A percentile compares a stretch with the other conserved stretches of the same genome.
These are phyloP conservation scores for Coemansia sp. DNA, from an alignment of 192 early-diverging fungal genomes.

Conservation along the genomic window DNA sequence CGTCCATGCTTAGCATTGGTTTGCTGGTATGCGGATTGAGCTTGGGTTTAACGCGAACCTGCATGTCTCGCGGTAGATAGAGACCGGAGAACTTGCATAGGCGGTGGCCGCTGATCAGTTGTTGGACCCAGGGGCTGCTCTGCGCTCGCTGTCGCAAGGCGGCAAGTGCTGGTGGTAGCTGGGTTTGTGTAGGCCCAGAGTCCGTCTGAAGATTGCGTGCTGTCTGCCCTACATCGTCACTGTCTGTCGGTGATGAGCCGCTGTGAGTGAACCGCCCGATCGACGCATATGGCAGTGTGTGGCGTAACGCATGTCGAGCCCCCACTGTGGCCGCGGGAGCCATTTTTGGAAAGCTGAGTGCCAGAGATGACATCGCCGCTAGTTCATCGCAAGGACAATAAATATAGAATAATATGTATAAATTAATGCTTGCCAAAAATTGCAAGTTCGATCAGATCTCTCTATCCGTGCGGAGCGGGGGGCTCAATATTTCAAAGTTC, in stretches of 20 bases:
- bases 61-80: constrained; percentile 10
- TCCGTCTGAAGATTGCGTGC: constrained; percentile 13
- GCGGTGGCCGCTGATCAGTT: constrained; percentile 31
- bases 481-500: too few species aligned
- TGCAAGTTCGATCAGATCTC: too few species aligned
- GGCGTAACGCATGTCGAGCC: too few species aligned
- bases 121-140: constrained; percentile 36
- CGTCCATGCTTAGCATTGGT: constrained; percentile 23
- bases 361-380: too few species aligned
- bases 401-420: too few species aligned
- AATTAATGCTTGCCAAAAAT: too few species aligned
- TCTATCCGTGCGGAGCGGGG: too few species aligned
- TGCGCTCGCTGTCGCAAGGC: constrained; percentile 27
- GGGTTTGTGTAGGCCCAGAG: constrained; percentile 9
- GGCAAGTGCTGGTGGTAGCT: background rate
- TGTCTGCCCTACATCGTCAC: background rate
- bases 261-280: background rate
- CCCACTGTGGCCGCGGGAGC: too few species aligned
- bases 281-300: background rate
- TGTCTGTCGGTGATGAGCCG: background rate
- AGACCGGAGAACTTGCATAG: constrained; percentile 21
- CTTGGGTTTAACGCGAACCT: constrained; percentile 33
- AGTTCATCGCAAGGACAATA: too few species aligned
- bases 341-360: too few species aligned
- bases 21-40: background rate